These are phyloP conservation scores for Saccharata proteae DNA, from an alignment of 2,329 filamentous ascomycete species.

Conservation along the genomic window DNA sequence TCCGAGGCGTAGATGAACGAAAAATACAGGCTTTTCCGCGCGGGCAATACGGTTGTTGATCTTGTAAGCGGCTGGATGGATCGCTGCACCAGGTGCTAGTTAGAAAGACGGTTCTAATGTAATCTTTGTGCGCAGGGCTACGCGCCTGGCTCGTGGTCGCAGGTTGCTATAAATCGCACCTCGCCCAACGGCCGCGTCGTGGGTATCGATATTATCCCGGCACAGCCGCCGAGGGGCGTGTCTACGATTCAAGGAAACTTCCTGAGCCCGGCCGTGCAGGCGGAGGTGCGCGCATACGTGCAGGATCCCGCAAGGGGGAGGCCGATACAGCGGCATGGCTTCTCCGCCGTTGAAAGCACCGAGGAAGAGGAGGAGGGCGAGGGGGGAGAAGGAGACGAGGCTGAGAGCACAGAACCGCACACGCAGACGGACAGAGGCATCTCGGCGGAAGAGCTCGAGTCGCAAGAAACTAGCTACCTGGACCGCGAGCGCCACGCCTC, in stretches of 20 bases:
- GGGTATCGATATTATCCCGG: conserved; percentile 88
- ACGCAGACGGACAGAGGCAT: conserved; percentile 8
- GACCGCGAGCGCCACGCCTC: conserved; percentile 47
- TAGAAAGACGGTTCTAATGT: conserved; percentile 2
- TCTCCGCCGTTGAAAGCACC: conserved; percentile 14
- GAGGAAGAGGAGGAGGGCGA: conserved; percentile 23
- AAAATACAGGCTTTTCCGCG: conserved; percentile 66
- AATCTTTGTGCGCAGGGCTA: conserved; percentile 50
- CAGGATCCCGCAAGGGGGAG: conserved; percentile 49
- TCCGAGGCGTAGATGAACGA: conserved; percentile 56
- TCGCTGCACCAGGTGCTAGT: too few relatives aligned
- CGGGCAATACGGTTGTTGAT: conserved; percentile 79
- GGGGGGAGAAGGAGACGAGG: conserved; percentile 28
- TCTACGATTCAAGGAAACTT: conserved; percentile 94
- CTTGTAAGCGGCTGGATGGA: too few relatives aligned
- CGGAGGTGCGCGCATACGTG: conserved; percentile 66
- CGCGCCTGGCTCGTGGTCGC: conserved; percentile 53
- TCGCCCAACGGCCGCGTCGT: conserved; percentile 67
- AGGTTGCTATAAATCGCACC: conserved; percentile 74
- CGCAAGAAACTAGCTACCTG: conserved; percentile 47
- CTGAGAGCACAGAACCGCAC: conserved; percentile 29
- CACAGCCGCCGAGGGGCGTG: conserved; percentile 81
- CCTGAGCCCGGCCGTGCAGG: conserved; percentile 60
- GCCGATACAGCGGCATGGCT: conserved; percentile 21
- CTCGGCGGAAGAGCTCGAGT: conserved; percentile 26